A percentile compares a stretch with the other conserved stretches of the same genome.
Conservation (phyloP, 257 asterid species). For the Ballota nigra region DNA sequence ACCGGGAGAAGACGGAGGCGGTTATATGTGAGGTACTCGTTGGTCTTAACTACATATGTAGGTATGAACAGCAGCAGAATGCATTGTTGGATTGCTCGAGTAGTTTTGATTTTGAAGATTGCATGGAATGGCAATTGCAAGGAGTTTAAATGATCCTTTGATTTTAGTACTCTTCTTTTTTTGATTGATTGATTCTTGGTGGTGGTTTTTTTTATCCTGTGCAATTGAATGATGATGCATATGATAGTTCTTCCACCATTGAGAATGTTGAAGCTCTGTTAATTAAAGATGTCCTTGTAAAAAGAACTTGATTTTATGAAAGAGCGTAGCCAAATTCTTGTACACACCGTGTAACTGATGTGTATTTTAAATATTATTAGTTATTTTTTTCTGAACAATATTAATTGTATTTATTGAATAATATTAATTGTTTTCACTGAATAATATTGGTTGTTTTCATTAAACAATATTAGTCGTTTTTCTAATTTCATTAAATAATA, state of each 20-base stretch:
- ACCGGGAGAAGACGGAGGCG: constrained; percentile 64
- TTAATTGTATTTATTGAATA: too few relatives aligned
- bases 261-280: not conserved
- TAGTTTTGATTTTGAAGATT: constrained; percentile 80
- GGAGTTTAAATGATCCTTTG: constrained; percentile 42
- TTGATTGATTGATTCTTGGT: not conserved
- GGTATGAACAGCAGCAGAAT: constrained; percentile 83
- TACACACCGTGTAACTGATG: too few relatives aligned
- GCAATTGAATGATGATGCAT: not conserved
- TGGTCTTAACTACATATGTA: constrained; percentile 75
- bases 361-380: too few relatives aligned
- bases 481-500: too few relatives aligned
- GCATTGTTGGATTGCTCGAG: constrained; percentile 80
- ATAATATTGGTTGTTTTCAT: too few relatives aligned
- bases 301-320: not conserved
- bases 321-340: not conserved
- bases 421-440: too few relatives aligned
- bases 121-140: constrained; percentile 71
- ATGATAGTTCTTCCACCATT: not conserved
- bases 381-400: too few relatives aligned
- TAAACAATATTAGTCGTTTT: too few relatives aligned
- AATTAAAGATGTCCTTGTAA: not conserved
- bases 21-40: constrained; percentile 70
- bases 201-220: constrained; percentile 5
- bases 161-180: constrained; percentile 6